Conservation (phyloP, 2,329 filamentous ascomycete species). For the Epichloe sylvatica region DNA sequence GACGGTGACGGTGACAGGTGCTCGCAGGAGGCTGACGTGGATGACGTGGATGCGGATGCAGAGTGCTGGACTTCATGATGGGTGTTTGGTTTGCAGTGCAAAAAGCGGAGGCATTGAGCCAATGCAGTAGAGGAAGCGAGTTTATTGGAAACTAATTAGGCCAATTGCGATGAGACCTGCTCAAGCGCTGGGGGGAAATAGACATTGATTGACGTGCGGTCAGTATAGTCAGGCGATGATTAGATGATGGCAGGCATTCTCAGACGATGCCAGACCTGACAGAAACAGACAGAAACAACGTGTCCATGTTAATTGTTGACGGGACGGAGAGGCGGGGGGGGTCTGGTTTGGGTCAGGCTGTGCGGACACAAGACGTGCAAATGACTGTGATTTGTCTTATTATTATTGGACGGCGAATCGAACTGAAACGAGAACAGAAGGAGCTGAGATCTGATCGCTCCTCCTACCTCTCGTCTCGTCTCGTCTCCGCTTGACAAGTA, state of each 20-base stretch:
- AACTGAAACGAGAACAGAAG: not conserved
- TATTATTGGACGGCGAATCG: not conserved
- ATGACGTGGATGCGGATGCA: not conserved
- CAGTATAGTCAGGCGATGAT: not conserved
- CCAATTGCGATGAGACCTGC: conserved; percentile 1
- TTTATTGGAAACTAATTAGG: not conserved
- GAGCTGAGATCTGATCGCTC: conserved; percentile 2
- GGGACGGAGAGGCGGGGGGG: not conserved
- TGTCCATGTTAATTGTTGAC: not conserved
- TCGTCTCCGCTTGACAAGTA: too few relatives aligned
- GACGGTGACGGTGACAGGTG: not conserved
- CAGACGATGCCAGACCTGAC: not conserved
- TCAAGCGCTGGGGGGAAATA: not conserved
- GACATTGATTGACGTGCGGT: not conserved
- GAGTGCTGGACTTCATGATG: not conserved
- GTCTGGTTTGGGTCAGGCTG: not conserved
- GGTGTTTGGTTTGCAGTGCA: not conserved
- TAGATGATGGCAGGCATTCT: not conserved
- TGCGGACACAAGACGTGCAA: not conserved
- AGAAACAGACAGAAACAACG: not conserved
- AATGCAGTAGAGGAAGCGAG: not conserved
- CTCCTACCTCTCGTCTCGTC: not conserved
- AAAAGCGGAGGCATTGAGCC: not conserved
- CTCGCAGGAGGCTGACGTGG: not conserved
- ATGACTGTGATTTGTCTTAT: not conserved